A percentile compares a stretch with the other conserved stretches of the same genome.
Evolutionary conservation across 192 early-diverging fungal species (phyloP).

Genomic region (Phlyctochytrium arcticum): DNA sequence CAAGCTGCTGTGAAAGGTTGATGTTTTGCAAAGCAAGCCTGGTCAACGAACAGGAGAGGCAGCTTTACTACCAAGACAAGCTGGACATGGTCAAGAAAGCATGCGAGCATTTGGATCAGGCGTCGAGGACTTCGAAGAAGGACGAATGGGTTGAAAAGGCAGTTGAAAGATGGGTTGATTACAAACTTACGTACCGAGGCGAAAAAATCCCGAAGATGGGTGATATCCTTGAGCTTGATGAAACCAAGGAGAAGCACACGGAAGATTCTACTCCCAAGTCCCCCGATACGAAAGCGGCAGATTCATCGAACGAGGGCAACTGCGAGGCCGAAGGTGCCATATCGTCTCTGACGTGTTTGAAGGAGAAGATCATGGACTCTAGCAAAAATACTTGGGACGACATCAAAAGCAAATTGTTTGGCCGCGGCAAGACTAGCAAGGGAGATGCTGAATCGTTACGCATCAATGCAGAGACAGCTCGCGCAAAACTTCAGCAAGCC

Average conservation of each 20-base stretch:
- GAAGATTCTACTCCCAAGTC: background rate
- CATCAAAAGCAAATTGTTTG: background rate
- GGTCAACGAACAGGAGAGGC: slow-evolving; percentile 3
- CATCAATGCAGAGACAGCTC: background rate
- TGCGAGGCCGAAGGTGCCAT: no score
- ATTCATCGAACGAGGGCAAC: background rate
- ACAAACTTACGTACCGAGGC: slow-evolving; percentile 7
- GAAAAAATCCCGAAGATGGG: slow-evolving; percentile 11
- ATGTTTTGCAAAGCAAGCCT: background rate
- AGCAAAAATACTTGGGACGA: background rate
- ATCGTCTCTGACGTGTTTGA: background rate
- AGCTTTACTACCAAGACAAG: slow-evolving; percentile 5
- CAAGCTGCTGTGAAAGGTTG: slow-evolving; percentile 3
- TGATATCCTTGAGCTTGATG: background rate
- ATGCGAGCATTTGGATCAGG: background rate
- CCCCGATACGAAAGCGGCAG: background rate
- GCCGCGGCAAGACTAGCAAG: background rate
- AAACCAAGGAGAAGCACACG: background rate
- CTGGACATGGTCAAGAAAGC: background rate
- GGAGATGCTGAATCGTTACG: background rate
- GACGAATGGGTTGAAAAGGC: slow-evolving; percentile 13
- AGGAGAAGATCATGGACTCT: background rate
- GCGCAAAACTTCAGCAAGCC: slow-evolving; percentile 11
- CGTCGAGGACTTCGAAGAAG: background rate
- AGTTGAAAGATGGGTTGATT: slow-evolving; percentile 4